phyloP scores from a whole-genome alignment of 306 rosid genomes.

The Vigna nakashimae region DNA sequence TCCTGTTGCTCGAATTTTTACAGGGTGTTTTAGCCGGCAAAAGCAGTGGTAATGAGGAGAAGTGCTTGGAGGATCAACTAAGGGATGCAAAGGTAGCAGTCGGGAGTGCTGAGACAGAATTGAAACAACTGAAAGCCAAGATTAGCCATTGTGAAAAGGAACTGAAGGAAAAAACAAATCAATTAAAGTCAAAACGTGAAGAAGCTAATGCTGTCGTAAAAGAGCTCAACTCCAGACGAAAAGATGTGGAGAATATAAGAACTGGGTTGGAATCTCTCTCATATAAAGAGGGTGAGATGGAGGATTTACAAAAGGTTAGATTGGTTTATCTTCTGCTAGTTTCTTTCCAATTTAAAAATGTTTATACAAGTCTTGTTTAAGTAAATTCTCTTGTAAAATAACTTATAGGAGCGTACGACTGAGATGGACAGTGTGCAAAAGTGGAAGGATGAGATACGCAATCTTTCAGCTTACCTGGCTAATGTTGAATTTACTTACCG shows the following conservation, averaged over 20 bases:
- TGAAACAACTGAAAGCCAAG: conserved; percentile 82
- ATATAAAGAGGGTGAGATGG: conserved; percentile 85
- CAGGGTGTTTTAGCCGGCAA: conserved; percentile 94
- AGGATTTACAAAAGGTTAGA: conserved; percentile 80
- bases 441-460: conserved; percentile 84
- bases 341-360: conserved; percentile 36
- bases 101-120: conserved; percentile 88
- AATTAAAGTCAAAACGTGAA: conserved; percentile 78
- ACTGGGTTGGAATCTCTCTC: conserved; percentile 70
- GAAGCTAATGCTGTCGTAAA: conserved; percentile 87
- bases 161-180: conserved; percentile 74
- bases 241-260: conserved; percentile 71
- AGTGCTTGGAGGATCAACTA: conserved; percentile 90
- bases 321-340: conserved; percentile 41
- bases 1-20: conserved; percentile 36
- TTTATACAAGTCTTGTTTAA: conserved; percentile 10
- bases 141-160: conserved; percentile 86
- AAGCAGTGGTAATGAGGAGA: conserved; percentile 90
- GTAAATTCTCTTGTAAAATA: conserved; percentile 33
- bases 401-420: conserved; percentile 70
- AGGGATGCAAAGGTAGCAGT: conserved; percentile 91
- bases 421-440: conserved; percentile 79
- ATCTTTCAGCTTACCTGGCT: conserved; percentile 76
- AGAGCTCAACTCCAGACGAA: conserved; percentile 66
- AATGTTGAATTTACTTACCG: conserved; percentile 77